Evolutionary conservation across 257 asterid genomes (phyloP).

Genomic region (Leptodermis oblonga): DNA sequence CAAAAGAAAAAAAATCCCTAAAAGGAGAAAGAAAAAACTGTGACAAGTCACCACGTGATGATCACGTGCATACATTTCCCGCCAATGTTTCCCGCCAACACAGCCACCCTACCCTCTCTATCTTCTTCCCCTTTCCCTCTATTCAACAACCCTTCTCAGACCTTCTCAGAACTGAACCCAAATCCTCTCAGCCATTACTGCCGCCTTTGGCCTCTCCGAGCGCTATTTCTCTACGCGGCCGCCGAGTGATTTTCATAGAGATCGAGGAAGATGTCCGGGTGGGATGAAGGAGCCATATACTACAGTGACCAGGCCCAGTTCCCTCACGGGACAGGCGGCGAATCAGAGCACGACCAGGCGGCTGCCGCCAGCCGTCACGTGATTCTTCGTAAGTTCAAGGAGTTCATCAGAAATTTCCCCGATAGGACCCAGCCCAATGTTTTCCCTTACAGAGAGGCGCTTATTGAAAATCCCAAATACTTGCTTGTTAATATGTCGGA

Average conservation of each 20-base stretch:
- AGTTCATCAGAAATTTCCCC: conserved; percentile 82
- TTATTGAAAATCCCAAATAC: conserved; percentile 64
- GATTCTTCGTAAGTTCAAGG: conserved; percentile 80
- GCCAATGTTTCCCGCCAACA: conserved; percentile 78
- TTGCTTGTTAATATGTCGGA: conserved; percentile 71
- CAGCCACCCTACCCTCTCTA: neutral
- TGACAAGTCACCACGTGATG: conserved; percentile 13
- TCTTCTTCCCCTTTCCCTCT: neutral
- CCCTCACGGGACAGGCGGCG: conserved; percentile 58
- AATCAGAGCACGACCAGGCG: conserved; percentile 35
- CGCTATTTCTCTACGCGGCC: neutral
- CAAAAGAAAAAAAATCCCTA: too few relatives aligned
- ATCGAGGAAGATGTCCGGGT: conserved; percentile 64
- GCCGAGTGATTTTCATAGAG: neutral
- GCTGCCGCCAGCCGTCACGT: conserved; percentile 60
- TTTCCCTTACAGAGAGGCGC: conserved; percentile 87
- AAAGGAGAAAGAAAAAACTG: too few relatives aligned
- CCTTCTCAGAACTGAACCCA: neutral
- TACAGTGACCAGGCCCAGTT: conserved; percentile 96
- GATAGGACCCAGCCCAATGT: conserved; percentile 72
- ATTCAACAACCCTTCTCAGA: neutral
- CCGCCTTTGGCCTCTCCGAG: neutral
- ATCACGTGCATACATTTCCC: conserved; percentile 44
- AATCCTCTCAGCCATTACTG: neutral
- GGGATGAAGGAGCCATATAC: conserved; percentile 90